Percentiles rank a stretch among this genome's conserved stretches.
Evolutionary conservation across 805 yeast species (phyloP).

Genomic region (Ogataea polymorpha): DNA sequence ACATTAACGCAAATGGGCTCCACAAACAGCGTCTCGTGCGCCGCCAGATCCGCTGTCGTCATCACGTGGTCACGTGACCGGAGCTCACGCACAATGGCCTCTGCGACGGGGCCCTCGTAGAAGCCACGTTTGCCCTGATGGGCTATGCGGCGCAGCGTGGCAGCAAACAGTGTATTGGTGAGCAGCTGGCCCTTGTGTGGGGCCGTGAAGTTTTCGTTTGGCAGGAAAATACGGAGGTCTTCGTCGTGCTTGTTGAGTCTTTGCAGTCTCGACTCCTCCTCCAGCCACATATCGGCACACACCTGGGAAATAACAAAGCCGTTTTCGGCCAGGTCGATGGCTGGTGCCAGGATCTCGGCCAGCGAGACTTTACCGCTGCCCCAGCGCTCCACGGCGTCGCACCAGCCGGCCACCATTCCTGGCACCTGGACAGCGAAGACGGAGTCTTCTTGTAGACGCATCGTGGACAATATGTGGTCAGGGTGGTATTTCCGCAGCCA

Average conservation of each 20-base stretch:
- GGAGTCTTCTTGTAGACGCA: slow-evolving; percentile 50
- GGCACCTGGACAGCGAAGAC: slow-evolving; percentile 68
- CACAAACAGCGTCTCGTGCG: slow-evolving; percentile 59
- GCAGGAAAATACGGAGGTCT: slow-evolving; percentile 34
- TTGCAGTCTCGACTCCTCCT: slow-evolving; percentile 38
- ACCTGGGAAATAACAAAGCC: slow-evolving; percentile 66
- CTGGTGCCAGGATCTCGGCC: slow-evolving; percentile 57
- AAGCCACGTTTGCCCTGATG: slow-evolving; percentile 60
- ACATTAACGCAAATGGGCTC: slow-evolving; percentile 59
- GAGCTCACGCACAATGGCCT: slow-evolving; percentile 55
- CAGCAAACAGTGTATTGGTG: slow-evolving; percentile 50
- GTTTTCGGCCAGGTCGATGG: slow-evolving; percentile 63
- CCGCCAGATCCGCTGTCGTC: slow-evolving; percentile 50
- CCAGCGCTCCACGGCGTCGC: slow-evolving; percentile 64
- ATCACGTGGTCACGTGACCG: slow-evolving; percentile 54
- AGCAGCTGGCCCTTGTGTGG: slow-evolving; percentile 62
- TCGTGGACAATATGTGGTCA: slow-evolving; percentile 40
- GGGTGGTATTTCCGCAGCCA: slow-evolving; percentile 39
- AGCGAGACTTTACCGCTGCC: slow-evolving; percentile 66
- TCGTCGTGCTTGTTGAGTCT: slow-evolving; percentile 31
- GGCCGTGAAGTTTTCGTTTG: slow-evolving; percentile 35
- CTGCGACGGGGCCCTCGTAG: slow-evolving; percentile 69
- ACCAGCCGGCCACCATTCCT: slow-evolving; percentile 80
- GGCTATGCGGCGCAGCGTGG: slow-evolving; percentile 50
- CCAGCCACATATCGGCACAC: slow-evolving; percentile 49